Evolutionary conservation across 2,329 filamentous ascomycete genomes (phyloP).

Genomic region (Remersonia thermophila): DNA sequence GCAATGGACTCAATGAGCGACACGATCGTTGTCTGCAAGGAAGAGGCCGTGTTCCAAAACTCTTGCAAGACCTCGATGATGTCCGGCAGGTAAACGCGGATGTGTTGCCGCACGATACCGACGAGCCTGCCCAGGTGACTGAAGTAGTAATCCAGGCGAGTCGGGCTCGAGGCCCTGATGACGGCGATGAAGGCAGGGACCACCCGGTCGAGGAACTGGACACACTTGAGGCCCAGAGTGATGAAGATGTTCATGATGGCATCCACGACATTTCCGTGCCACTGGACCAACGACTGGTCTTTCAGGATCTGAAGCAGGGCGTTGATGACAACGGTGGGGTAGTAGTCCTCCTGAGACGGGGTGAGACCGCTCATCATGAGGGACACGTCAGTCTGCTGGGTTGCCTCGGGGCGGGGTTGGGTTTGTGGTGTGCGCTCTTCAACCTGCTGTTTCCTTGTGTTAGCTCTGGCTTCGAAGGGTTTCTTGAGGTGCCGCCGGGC

Average conservation of each 20-base stretch:
- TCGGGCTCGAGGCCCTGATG: conserved; percentile 66
- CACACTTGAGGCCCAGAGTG: conserved; percentile 88
- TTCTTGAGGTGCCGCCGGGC: too few relatives aligned
- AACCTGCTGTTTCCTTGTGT: conserved; percentile 46
- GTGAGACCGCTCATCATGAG: conserved; percentile 96
- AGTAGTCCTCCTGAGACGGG: conserved; percentile 95
- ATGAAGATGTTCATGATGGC: conserved; percentile 99
- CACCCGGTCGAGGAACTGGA: conserved; percentile 86
- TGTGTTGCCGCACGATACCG: conserved; percentile 91
- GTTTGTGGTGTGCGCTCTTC: conserved; percentile 79
- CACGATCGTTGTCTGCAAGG: conserved; percentile 82
- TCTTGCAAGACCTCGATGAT: conserved; percentile 81
- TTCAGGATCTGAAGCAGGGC: conserved; percentile 85
- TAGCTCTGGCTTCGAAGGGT: conserved; percentile 6
- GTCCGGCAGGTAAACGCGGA: conserved; percentile 75
- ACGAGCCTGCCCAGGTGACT: conserved; percentile 90
- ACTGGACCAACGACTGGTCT: conserved; percentile 77
- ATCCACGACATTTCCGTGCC: conserved; percentile 89
- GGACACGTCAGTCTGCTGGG: conserved; percentile 77
- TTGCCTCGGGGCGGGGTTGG: conserved; percentile 51
- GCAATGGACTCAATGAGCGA: conserved; percentile 89
- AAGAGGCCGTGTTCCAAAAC: conserved; percentile 73
- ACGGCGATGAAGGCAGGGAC: conserved; percentile 88
- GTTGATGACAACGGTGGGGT: conserved; percentile 94
- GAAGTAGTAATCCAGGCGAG: conserved; percentile 86